Conservation (phyloP, 176 grass and related monocot species). For the Oryza longistaminata region DNA sequence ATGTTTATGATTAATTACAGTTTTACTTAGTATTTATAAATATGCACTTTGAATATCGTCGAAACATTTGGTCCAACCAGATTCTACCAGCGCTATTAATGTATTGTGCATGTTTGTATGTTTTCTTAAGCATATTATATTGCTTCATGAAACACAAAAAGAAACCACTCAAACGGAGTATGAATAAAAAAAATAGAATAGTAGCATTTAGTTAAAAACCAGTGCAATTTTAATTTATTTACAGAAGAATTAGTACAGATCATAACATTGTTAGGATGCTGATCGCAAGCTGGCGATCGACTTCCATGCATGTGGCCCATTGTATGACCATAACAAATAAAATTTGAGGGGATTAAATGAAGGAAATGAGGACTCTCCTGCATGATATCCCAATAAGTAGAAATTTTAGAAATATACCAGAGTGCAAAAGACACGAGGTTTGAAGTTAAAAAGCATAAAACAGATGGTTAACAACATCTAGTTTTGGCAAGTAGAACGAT, state of each 20-base stretch:
- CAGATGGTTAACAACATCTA: not conserved
- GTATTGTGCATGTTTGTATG: not conserved
- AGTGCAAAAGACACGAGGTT: not conserved
- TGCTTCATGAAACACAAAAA: not conserved
- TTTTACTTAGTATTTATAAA: not conserved
- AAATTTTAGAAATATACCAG: not conserved
- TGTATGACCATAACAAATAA: not conserved
- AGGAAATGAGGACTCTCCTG: not conserved
- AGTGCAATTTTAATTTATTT: not conserved
- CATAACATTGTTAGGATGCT: not conserved
- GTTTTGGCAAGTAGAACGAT: not conserved
- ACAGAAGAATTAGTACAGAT: not conserved
- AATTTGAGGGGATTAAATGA: not conserved
- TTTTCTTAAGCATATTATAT: not conserved
- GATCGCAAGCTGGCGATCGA: not conserved
- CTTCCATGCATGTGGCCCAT: not conserved
- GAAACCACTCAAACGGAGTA: not conserved
- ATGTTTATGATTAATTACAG: not conserved
- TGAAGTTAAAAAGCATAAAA: constrained; percentile 21
- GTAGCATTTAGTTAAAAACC: not conserved
- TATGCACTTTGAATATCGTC: not conserved
- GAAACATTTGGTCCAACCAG: not conserved
- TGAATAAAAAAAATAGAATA: not conserved
- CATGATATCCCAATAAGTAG: not conserved
- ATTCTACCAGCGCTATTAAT: not conserved